phyloP scores from a whole-genome alignment of 2,329 filamentous ascomycete genomes.

The Clarireedia paspali region DNA sequence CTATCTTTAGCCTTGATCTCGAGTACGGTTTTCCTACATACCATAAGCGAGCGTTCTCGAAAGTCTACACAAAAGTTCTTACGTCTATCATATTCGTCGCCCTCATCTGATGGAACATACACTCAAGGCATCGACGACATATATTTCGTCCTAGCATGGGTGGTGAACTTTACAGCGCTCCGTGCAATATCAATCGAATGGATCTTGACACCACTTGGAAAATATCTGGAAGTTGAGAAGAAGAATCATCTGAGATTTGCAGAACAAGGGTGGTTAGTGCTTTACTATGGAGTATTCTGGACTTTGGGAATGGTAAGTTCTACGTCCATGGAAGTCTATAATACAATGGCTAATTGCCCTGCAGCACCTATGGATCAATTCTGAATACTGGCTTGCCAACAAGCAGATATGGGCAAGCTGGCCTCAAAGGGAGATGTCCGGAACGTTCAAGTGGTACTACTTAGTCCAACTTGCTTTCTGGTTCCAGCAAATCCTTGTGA shows the following conservation, averaged over 20 bases:
- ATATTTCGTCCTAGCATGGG: not conserved
- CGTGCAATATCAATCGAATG: not conserved
- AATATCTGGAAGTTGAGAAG: not conserved
- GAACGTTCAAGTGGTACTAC: not conserved
- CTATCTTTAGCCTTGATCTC: not conserved
- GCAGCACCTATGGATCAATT: not conserved
- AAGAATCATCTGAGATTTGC: not conserved
- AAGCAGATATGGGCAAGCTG: not conserved
- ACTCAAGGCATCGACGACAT: not conserved
- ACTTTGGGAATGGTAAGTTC: not conserved
- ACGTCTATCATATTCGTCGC: not conserved
- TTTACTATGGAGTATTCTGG: not conserved
- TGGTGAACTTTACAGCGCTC: not conserved
- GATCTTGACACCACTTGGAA: not conserved
- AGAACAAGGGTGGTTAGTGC: not conserved
- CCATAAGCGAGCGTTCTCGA: constrained; percentile 30
- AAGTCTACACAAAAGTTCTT: not conserved
- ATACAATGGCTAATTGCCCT: too few species aligned
- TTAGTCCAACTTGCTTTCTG: not conserved
- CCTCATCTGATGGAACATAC: not conserved
- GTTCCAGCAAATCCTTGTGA: not conserved
- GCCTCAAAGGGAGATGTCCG: not conserved
- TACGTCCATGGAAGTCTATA: not conserved
- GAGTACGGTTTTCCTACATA: not conserved
- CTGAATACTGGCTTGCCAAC: not conserved